Evolutionary conservation across 1,284 basidiomycete species (phyloP), one percentile per base, ranked within the genome.

Genomic region (Papiliotrema flavescens): DNA sequence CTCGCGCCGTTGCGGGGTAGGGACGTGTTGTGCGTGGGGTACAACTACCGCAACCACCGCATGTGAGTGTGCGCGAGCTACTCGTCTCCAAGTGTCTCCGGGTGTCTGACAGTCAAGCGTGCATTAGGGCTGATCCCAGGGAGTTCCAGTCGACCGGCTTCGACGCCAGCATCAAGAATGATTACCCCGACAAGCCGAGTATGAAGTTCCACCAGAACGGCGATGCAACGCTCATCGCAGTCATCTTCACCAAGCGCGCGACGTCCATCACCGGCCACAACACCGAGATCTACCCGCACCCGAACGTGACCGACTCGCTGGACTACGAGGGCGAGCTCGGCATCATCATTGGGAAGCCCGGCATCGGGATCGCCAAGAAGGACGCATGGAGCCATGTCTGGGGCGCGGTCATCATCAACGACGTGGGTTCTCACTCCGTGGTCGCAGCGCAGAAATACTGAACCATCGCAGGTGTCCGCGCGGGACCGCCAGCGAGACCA

Each of bases 261-360:
- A 62, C 70, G 1, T 72, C 71, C 2, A 74, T 74, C 47, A 55
- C 73, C 35, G 60, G 61, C 4, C 49, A 51, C 42, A 60, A 58
- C 13, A 37, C 57, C n/a, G 53, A 55, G 13, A 72, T 74, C 44
- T 70, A 69, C 51, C 63, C 69, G 19, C 72, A 74, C 55, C 69
- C 69, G 1, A 47, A 55, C 26, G 65, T 71, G n/a, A 71, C 72
- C 11, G 45, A 60, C 22, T 64, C 60, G 20, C 49, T 73, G 11
- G 72, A 74, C 51, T 74, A 74, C 55, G 72, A 74, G 48, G 72
- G 72, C 11, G 71, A 76, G 61, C 58, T 76, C 22, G 71, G 61
- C 1, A 62, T 76, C 46, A 70, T 76, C 46, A 63, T 76, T 13
- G 73, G 73, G 6, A 68, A 65, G 56, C 63, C 62, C 14, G 74